Evolutionary conservation across 495 filamentous ascomycete genomes (phyloP), one percentile per base, ranked within the genome.

Genomic region (Bathelium albidoporum): DNA sequence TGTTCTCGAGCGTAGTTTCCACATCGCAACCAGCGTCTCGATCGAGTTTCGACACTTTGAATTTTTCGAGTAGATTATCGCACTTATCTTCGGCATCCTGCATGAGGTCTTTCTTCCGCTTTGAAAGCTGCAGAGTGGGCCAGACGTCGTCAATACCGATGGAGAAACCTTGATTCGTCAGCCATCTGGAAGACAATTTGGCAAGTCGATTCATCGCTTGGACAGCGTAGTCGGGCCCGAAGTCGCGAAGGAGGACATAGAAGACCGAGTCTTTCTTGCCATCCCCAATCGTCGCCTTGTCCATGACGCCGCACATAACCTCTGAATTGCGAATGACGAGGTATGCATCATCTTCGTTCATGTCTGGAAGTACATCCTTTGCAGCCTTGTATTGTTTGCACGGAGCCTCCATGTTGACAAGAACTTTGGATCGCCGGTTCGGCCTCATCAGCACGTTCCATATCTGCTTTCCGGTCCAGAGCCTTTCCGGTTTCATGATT

Each of bases 241-340:
- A 97, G 74, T 98, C 94, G 73, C 94, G 83, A 65, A 97, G 81
- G 68, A 98, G 92, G 61, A 97, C 88, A 69, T 96, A 98, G 75
- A 97, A 98, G 11, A 98, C 83, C 2, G 90, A 96, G 72, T 96
- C 92, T 73, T 98, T 98, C 78, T 97, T 97, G 70, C 94, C 94
- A 14, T 87, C 89, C 66, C 94, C 94, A 45, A 98, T 88, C 0
- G 91, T 96, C 1, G 89, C 86, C 72, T 98, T 98, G 75, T 98
- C 94, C 91, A 98, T 96, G 39, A 90, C 84, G 68, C 94, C 94
- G 70, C 94, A 97, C 91, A 98, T 97, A 64, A 98, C 85, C 73
- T 97, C 94, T 0, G 92, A 96, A 69, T 97, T 97, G 44, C 94
- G 88, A 67, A 98, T 86, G 18, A 95, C 89, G 29, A 98, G 79